phyloP scores from a whole-genome alignment of 176 grass and related monocot genomes.

The Eleusine indica region DNA sequence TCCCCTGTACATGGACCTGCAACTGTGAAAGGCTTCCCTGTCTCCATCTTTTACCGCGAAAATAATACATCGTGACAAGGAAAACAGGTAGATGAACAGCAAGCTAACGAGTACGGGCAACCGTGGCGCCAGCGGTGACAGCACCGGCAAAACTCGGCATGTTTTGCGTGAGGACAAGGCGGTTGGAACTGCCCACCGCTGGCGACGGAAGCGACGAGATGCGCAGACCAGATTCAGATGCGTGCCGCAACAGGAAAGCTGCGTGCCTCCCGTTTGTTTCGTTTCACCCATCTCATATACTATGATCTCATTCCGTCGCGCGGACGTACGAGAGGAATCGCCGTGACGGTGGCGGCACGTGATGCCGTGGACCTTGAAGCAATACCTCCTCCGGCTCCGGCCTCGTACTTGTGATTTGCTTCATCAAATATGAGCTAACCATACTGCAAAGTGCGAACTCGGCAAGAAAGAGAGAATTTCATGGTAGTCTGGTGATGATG shows the following conservation, averaged over 20 bases:
- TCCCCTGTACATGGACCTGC: neutral
- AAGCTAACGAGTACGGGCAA: neutral
- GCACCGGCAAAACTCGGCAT: neutral
- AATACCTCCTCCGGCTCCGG: neutral
- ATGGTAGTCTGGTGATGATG: neutral
- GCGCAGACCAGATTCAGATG: neutral
- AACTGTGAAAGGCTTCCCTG: too few species aligned
- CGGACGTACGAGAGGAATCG: neutral
- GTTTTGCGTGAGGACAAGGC: slow-evolving; percentile 42
- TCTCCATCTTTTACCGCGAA: too few species aligned
- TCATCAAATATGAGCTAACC: neutral
- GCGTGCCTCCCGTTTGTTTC: neutral
- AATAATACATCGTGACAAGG: neutral
- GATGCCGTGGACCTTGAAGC: slow-evolving; percentile 15
- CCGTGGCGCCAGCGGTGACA: neutral
- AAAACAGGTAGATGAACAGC: neutral
- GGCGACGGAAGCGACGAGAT: neutral
- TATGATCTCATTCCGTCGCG: neutral
- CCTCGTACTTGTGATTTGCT: neutral
- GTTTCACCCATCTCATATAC: neutral
- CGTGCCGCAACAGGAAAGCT: slow-evolving; percentile 15
- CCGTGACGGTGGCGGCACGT: neutral
- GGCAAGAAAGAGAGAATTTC: neutral
- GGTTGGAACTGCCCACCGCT: slow-evolving; percentile 31
- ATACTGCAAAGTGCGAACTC: neutral